Percentiles rank a stretch among this genome's conserved stretches.
Conservation (phyloP, 2,329 filamentous ascomycete species). For the Colletotrichum lindemuthianum region DNA sequence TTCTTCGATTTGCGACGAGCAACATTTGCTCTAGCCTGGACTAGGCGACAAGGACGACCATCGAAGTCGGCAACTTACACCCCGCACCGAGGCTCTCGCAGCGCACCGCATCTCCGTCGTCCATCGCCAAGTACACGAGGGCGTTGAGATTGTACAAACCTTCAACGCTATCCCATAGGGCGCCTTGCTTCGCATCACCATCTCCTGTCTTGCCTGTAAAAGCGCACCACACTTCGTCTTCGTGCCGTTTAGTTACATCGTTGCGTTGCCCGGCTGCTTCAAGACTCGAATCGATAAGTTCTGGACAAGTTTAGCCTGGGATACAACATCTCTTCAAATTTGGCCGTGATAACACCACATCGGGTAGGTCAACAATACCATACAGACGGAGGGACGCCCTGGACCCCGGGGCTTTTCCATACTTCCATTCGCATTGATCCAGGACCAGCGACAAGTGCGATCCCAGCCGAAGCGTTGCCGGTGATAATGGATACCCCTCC, state of each 20-base stretch:
- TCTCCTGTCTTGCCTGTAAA: no score
- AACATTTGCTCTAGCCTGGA: background rate
- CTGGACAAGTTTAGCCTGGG: no score
- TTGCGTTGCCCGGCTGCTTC: no score
- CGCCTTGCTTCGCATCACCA: no score
- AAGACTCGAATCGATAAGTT: no score
- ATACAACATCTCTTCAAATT: constrained; percentile 1
- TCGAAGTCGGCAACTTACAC: background rate
- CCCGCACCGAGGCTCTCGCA: background rate
- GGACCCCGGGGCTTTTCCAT: no score
- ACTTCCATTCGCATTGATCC: background rate
- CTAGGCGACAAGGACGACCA: background rate
- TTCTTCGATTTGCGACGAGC: background rate
- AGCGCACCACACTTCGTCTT: no score
- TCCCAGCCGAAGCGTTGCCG: background rate
- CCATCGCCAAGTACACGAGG: constrained; percentile 33
- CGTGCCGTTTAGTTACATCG: no score
- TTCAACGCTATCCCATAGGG: no score
- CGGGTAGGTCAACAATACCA: no score
- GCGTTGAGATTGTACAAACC: constrained; percentile 15
- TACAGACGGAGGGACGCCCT: no score
- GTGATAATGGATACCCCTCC: constrained; percentile 35
- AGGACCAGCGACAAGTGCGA: background rate
- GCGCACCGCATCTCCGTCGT: constrained; percentile 1
- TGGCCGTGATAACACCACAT: no score